Base-by-base conservation (phyloP, 106 monocot species). In the Amphibolis antarctica region DNA sequence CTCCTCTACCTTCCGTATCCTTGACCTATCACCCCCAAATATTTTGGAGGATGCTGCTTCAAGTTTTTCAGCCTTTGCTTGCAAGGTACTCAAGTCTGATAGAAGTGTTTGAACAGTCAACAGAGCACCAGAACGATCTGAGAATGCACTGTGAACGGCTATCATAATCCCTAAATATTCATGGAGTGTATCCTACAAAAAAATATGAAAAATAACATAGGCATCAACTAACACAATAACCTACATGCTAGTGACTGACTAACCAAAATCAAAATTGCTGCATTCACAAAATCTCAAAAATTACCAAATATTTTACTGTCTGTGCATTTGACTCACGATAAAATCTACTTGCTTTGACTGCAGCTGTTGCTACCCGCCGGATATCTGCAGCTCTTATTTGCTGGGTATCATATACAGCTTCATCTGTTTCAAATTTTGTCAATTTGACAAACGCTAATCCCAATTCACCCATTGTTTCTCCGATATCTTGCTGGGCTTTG, bases 261-360 rank as follows among this genome's bases (percentile, higher is more conserved):
- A 49, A 0, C n/a, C n/a, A 3, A n/a, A 49, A 49, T 3, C 21
- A 22, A 55, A 5, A 55, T 55, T 11, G 10, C 25, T 24, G 25
- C 21, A 26, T 26, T 55, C 20, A 5, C 25, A 22, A 28, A 58
- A 12, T 12, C 53, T 29, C 1, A 0, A 31, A 21, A 10, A 63
- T 72, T 82, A 92, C 92, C 86, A 92, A 66, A 74, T 92, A 77
- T 64, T 87, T 92, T 50, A 92, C 87, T 3, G 83, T 81, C 55
- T 92, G 92, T 23, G 83, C 69, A 79, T 81, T 92, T 31, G 80
- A 67, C 72, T 92, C 92, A 50, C 86, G 74, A 69, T 73, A 87
- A 20, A 78, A 73, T 72, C 92, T 76, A 65, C 92, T 92, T 47
- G 92, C 78, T 84, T 86, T 86, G 69, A 92, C 92, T 74, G 92